Base-by-base conservation (phyloP, 2,329 filamentous ascomycete genomes). In the Fusarium luffae region DNA sequence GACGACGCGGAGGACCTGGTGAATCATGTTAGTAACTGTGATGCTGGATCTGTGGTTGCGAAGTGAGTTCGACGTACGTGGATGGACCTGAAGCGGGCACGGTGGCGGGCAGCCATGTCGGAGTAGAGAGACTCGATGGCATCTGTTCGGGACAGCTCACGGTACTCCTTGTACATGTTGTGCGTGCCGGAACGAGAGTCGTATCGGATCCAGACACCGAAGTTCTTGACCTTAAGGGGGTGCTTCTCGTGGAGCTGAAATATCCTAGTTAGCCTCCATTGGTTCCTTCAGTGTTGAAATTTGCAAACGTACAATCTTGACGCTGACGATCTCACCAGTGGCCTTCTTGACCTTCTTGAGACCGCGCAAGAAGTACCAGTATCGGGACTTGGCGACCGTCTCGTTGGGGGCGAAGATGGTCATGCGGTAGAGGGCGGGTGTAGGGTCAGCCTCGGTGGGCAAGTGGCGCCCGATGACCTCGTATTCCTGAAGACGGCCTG, bases 111-210 rank as follows among this genome's bases (percentile, higher is more conserved):
- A 78, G 96, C 94, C 96, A 99, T 98, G 88, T 99, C 96, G 86
- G 96, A 93, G 92, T 99, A 99, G 82, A 99, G 90, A 77, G 95
- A 86, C 86, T 98, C 93, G 80, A 98, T 95, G 76, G 96, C 96
- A 77, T 96, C 95, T 81, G 92, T 93, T 85, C 96, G 90, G 83
- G 93, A 95, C 90, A 98, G 93, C 90, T 98, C 96, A 83, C 96
- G 93, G 92, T 98, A 98, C 92, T 99, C 96, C 92, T 98, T 98
- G 93, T 99, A 99, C 96, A 99, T 99, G 92, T 99, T 99, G 94
- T 99, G 96, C 80, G 96, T 99, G 80, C 96, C 96, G 79, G 96
- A 98, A 85, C 96, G 95, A 72, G 97, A 99, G 88, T 99, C 95
- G 89, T 99, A 99, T 83, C 97, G 94, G 87, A 99, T 92, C 97